phyloP scores from a whole-genome alignment of 305 asterid genomes.

The Fraxinus baroniana region DNA sequence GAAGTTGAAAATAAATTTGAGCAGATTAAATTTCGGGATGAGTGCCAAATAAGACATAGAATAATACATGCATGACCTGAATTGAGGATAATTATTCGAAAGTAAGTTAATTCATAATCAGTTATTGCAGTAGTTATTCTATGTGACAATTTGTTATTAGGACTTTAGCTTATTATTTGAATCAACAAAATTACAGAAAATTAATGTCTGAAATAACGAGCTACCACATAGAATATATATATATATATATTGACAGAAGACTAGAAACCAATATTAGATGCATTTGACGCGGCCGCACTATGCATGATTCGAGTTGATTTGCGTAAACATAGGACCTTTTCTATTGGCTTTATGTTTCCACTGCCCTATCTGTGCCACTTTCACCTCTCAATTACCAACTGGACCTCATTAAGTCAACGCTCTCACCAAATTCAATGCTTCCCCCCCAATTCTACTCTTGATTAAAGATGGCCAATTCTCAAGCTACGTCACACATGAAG shows the following conservation, averaged over 20 bases:
- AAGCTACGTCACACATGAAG: background rate
- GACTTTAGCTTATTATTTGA: too few relatives aligned
- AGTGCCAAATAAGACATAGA: background rate
- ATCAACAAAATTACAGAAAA: too few relatives aligned
- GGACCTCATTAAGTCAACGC: background rate
- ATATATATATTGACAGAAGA: background rate
- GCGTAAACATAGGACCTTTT: constrained; percentile 43
- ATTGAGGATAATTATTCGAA: background rate
- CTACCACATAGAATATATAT: too few relatives aligned
- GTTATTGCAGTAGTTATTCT: too few relatives aligned
- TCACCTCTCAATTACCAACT: background rate
- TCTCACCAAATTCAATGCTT: background rate
- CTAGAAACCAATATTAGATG: background rate
- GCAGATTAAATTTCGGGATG: background rate
- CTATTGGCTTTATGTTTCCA: constrained; percentile 41
- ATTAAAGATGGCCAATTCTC: background rate
- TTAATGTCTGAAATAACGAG: too few relatives aligned
- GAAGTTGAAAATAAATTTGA: background rate
- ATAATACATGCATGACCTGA: background rate
- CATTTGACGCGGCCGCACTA: constrained; percentile 13
- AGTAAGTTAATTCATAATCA: too few relatives aligned
- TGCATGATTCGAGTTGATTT: constrained; percentile 13
- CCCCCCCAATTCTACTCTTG: background rate
- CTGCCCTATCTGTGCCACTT: constrained; percentile 2
- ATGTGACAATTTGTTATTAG: too few relatives aligned